Base-by-base conservation (phyloP, 2,329 filamentous ascomycete species). In the Fusarium anguioides region DNA sequence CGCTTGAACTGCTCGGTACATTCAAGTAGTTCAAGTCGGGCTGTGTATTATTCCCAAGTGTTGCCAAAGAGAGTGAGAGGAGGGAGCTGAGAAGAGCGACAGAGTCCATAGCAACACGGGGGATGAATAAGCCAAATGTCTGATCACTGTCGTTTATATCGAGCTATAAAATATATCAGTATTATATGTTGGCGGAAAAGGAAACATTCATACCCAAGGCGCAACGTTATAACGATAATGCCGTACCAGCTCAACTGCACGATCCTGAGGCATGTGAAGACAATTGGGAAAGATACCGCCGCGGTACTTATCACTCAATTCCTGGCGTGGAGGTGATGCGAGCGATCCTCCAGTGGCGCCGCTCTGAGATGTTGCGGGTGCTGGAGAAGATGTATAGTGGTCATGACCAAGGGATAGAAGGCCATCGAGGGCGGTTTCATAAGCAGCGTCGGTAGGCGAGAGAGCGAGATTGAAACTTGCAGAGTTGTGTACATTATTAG, bases 211-310 rank as follows among this genome's bases (percentile, higher is more conserved):
- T 72, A 82, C 81, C 81, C 81, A 83, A 20, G 80, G 78, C 8
- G 81, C 80, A 29, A 83, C 75, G 37, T 81, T 75, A 49, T 83
- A 83, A 41, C 80, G 74, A 52, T 81, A 83, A 51, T 81, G 75
- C n/a, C 80, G 76, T 14, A 83, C 53, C 3, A 82, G 64, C 26
- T 73, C 71, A 26, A 78, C 68, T 12, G 39, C 64, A 7, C 63
- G 64, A 58, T 69, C 70, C n/a, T 74, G 72, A 4, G 70, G 68
- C 50, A 69, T 57, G 48, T 72, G 70, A 5, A 68, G 60, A 41
- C 72, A 74, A 29, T 68, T 74, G 17, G 64, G 64, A 54, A 74
- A 74, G 12, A 42, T 27, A 33, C 61, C 60, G 6, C 39, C 24
- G 10, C 44, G 52, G 10, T 48, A 35, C 24, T 64, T 60, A 21